Base-by-base conservation (phyloP, 202 grass and related monocot species). In the Setaria italica region DNA sequence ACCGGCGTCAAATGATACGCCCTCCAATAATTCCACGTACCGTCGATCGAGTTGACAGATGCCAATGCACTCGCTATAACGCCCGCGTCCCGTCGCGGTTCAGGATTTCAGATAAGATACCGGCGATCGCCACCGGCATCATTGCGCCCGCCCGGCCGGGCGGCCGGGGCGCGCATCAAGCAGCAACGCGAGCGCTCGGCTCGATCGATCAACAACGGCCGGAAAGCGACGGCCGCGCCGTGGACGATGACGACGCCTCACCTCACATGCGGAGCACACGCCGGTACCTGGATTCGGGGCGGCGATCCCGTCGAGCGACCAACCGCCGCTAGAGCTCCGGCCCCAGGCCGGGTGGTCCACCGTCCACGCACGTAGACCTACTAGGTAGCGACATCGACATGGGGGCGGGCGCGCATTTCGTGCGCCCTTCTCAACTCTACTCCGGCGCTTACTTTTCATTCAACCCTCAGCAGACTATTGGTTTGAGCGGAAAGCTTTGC, bases 251-350 rank as follows among this genome's bases (percentile, higher is more conserved):
- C 43, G 39, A 3, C 39, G 39, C 45, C 7, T 9, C 45, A 50
- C 33, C 76, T 80, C 76, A 65, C 84, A 80, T 64, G 84, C 53
- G 21, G 9, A 54, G 47, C 47, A 65, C 50, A 5, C 32, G 17
- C 42, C 62, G 41, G 4, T 10, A 5, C 32, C 76, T 63, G 5
- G 70, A 53, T 62, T 72, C 58, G 7, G 14, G 75, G 75, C 84
- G 76, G 35, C 45, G 21, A 78, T 85, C 41, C 60, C 75, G 54
- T 50, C 66, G 35, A 12, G 41, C 10, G 14, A 25, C 2, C 55
- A 7, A 19, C 17, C 50, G 14, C 13, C 17, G 60, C 47, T 41
- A 6, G 32, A 32, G 4, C 25, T 32, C 3, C 11, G 1, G 25
- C 59, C 33, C 49, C 49, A 13, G 11, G 13, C 48, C 10, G 11